Percentiles rank a stretch among this genome's conserved stretches.
These are phyloP conservation scores for Mortierella sp. DNA, from an alignment of 371 early-diverging fungal species.

Conservation along the genomic window DNA sequence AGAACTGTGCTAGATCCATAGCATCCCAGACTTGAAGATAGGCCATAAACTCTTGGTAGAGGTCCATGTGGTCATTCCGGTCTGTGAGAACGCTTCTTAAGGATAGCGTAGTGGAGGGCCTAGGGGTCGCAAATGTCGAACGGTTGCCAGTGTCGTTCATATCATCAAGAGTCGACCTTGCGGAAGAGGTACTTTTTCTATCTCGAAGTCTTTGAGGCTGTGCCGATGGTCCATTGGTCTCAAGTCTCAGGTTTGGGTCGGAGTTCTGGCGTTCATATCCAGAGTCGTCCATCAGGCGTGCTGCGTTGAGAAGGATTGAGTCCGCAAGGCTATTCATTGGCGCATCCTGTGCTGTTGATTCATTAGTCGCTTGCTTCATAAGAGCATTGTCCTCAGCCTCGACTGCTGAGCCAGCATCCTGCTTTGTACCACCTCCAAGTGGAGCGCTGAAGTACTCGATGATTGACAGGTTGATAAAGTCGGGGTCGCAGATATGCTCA, in stretches of 20 bases:
- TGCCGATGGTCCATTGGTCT: no score
- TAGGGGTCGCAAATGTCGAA: no score
- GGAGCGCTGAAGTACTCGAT: conserved; percentile 40
- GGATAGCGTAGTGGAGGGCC: neutral
- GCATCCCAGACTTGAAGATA: conserved; percentile 50
- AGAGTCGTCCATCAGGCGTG: conserved; percentile 40
- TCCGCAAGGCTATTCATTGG: conserved; percentile 39
- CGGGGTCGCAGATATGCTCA: conserved; percentile 48
- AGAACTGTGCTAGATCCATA: conserved; percentile 43
- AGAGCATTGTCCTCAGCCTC: neutral
- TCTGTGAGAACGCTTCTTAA: conserved; percentile 25
- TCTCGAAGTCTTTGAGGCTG: no score
- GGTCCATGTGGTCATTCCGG: conserved; percentile 29
- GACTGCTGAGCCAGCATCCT: neutral
- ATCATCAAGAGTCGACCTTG: no score
- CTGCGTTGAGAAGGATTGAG: conserved; percentile 47
- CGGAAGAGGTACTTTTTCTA: no score
- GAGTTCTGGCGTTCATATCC: conserved; percentile 13
- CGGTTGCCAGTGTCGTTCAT: no score
- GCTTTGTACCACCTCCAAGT: neutral
- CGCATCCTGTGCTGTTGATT: conserved; percentile 13
- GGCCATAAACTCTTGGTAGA: conserved; percentile 45
- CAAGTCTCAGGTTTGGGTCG: neutral
- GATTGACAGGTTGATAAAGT: conserved; percentile 43
- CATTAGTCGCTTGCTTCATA: neutral